A percentile compares a stretch with the other conserved stretches of the same genome.
Conservation (phyloP, 495 filamentous ascomycete species). For the Talaromyces stipitatus region DNA sequence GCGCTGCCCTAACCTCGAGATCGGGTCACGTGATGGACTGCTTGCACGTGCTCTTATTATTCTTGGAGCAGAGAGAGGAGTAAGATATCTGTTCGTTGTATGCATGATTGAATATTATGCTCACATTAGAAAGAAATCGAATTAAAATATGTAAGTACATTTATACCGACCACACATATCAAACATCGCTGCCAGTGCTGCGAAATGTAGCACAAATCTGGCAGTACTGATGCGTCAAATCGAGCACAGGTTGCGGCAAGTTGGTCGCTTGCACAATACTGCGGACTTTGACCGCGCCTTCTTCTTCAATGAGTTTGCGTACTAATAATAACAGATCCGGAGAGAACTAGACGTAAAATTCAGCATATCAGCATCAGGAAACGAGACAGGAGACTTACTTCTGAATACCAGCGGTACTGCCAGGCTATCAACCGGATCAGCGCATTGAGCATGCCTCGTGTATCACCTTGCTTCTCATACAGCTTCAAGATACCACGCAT, state of each 20-base stretch:
- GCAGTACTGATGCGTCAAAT: constrained; percentile 94
- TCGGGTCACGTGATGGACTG: not conserved
- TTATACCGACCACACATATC: constrained; percentile 8
- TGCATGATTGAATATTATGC: too few relatives aligned
- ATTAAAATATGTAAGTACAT: not conserved
- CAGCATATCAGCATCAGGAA: not conserved
- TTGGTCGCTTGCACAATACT: constrained; percentile 96
- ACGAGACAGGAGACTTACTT: constrained; percentile 41
- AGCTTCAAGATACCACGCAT: constrained; percentile 74
- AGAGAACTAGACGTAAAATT: constrained; percentile 64
- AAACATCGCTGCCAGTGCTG: constrained; percentile 90
- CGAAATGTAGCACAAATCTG: constrained; percentile 89
- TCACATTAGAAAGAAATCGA: not conserved
- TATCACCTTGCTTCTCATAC: constrained; percentile 66
- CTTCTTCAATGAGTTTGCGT: constrained; percentile 89
- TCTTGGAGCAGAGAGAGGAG: too few relatives aligned
- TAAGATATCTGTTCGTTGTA: too few relatives aligned
- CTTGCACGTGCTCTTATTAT: not conserved
- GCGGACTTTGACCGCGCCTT: constrained; percentile 93
- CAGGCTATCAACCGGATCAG: constrained; percentile 87
- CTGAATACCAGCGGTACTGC: constrained; percentile 99
- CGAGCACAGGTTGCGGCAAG: constrained; percentile 83
- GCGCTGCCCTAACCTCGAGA: not conserved
- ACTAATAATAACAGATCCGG: constrained; percentile 79
- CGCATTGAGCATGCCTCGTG: constrained; percentile 65